Base-by-base conservation (phyloP, 2,329 filamentous ascomycete genomes). In the Ophiosphaerella korrae region DNA sequence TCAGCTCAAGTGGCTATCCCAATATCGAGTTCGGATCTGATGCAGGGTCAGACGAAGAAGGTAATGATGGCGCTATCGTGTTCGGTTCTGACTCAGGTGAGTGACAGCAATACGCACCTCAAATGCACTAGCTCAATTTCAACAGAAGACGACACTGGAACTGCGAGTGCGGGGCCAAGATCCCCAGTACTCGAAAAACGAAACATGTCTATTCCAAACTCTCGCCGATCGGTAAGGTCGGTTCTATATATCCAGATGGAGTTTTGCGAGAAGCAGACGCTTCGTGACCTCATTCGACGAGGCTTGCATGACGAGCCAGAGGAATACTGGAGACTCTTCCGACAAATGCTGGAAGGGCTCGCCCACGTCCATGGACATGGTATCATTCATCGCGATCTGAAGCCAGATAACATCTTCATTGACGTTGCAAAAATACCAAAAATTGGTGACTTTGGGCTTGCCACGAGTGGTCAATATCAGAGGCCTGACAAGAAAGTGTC, bases 161-260 rank as follows among this genome's bases (percentile, higher is more conserved):
- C 61, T 32, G 53, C 63, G 36, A 62, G 67, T 48, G 48, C 51
- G 3, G 61, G 64, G n/a, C 57, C 72, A 23, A 64, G 62, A 31
- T 75, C 77, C 39, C 59, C 75, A 57, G 48, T 69, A 16, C 56
- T 63, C 11, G 64, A 67, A 45, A 71, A 57, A 56, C 71, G 77
- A 9, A 71, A 74, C 39, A 73, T 75, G 44, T 80, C 79, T 14
- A 77, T 76, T 45, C 80, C 80, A 12, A 74, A 75, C 47, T 76
- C 77, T 16, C 36, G 52, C 14, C 79, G 82, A 37, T 76, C 84
- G 3, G 82, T 84, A 53, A 84, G 84, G 45, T 92, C 88, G 0
- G 87, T 92, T 6, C 81, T 99, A 36, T 99, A 97, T 71, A 97
- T 99, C 48, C 94, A 96, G 53, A 99, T 99, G 94, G 94, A 99